Conservation (phyloP, 1,139 yeast genomes). For the Geotrichum cucujoidarum region DNA sequence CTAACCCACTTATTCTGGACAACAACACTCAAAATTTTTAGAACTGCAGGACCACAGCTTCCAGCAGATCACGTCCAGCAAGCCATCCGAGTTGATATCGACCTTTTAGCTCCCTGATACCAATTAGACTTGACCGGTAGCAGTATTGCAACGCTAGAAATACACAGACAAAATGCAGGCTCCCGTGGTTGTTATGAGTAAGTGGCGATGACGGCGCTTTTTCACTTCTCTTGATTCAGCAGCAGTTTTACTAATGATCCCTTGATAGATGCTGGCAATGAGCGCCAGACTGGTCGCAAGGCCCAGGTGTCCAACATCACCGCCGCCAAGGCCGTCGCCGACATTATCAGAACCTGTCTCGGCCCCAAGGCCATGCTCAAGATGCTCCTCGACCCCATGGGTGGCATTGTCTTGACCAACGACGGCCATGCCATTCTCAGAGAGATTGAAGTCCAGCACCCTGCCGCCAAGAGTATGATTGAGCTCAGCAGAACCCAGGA, state of each 20-base stretch:
- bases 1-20: constrained; percentile 14
- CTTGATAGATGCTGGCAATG: constrained; percentile 64
- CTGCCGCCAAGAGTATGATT: constrained; percentile 98
- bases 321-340: constrained; percentile 98
- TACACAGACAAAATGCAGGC: constrained; percentile 56
- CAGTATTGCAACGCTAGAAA: background rate
- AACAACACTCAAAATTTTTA: constrained; percentile 16
- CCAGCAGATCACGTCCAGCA: background rate
- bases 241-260: background rate
- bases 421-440: constrained; percentile 97
- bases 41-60: background rate
- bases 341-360: constrained; percentile 91
- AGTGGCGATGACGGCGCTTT: constrained; percentile 22
- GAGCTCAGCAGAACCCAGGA: constrained; percentile 96
- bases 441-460: constrained; percentile 97
- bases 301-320: constrained; percentile 96
- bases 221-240: background rate
- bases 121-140: background rate
- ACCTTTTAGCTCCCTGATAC: background rate
- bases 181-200: constrained; percentile 60
- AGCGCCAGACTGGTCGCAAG: constrained; percentile 93
- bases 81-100: background rate
- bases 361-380: constrained; percentile 99
- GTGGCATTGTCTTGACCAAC: constrained; percentile 94
- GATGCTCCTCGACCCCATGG: constrained; percentile 98